Base-by-base conservation (phyloP, 768 basidiomycete genomes). In the Lentinula edodes region DNA sequence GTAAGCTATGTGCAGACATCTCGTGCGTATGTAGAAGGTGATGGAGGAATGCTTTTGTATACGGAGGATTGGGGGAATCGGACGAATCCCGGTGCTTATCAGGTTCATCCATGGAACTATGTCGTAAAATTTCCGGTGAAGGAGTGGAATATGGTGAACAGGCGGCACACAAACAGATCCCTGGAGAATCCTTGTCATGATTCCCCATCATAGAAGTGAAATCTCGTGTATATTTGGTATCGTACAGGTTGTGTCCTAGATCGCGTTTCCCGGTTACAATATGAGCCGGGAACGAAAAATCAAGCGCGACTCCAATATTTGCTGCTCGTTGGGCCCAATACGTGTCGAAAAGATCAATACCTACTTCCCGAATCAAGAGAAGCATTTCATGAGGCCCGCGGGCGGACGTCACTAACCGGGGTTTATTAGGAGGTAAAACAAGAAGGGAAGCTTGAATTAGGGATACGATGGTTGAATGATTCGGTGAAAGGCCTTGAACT, bases 1-100 rank as follows among this genome's bases (percentile, higher is more conserved):
- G 81, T 23, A 94, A 71, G 4, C 90, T 69, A 65, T 95, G 91
- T 0, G 91, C 88, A 0, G 87, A 84, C 93, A 95, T 94, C 71
- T 95, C 93, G 71, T 95, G 93, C 6, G 93, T 93, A 56, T 89
- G 87, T 39, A 94, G 75, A 13, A 95, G 82, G 66, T 95, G 93
- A 69, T 95, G 91, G 35, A 93, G 55, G 65, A 95, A 95, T 2
- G 89, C 88, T 13, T 81, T 78, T 5, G 78, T 76, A 64, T 74
- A 76, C 1, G 78, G 72, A 1, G 75, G 73, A 28, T 68, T 69
- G 5, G n/a, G 18, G 2, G 55, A 56, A 56, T 54, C 72, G 70
- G 13, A 39, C 53, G 28, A 10, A 6, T 15, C 15, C 16, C 6
- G n/a, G 9, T 48, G 12, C 16, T 15, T 8, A 43, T 18, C 70